These are phyloP conservation scores for Scalesia atractyloides DNA, from an alignment of 129 eudicot species.

Conservation along the genomic window DNA sequence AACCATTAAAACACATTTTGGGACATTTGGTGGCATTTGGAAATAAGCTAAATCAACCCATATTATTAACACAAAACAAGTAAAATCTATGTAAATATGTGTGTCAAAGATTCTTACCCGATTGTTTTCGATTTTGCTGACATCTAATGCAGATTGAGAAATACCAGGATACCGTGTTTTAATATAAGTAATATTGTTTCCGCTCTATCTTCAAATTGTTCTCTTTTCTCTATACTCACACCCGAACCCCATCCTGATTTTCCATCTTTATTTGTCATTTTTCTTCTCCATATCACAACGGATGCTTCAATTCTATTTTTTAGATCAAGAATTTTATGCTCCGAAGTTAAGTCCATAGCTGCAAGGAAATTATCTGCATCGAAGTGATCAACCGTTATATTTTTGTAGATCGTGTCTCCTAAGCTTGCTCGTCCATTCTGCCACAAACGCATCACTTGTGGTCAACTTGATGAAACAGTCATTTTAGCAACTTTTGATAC, in stretches of 20 bases:
- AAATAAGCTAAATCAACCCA: not conserved
- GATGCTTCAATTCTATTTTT: conserved; percentile 95
- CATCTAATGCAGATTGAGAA: conserved; percentile 80
- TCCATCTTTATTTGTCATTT: conserved; percentile 82
- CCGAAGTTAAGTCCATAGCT: conserved; percentile 73
- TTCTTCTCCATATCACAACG: conserved; percentile 89
- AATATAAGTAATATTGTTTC: conserved; percentile 75
- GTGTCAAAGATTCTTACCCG: conserved; percentile 49
- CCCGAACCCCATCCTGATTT: conserved; percentile 92
- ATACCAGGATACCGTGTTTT: conserved; percentile 88
- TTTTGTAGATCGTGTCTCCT: conserved; percentile 80
- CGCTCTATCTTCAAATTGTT: conserved; percentile 91
- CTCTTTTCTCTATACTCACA: conserved; percentile 85
- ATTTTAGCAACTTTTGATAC: not conserved
- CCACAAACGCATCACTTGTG: conserved; percentile 19
- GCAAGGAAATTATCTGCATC: conserved; percentile 72
- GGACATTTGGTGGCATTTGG: not conserved
- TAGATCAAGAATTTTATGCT: conserved; percentile 83
- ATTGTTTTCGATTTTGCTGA: conserved; percentile 88
- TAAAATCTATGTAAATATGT: not conserved
- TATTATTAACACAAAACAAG: not conserved
- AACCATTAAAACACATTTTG: too few species aligned
- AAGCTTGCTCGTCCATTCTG: conserved; percentile 94
- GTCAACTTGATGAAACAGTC: not conserved
- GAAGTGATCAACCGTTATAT: conserved; percentile 77